phyloP scores from a whole-genome alignment of 208 protist genomes.

The Trichomonas gallinae region DNA sequence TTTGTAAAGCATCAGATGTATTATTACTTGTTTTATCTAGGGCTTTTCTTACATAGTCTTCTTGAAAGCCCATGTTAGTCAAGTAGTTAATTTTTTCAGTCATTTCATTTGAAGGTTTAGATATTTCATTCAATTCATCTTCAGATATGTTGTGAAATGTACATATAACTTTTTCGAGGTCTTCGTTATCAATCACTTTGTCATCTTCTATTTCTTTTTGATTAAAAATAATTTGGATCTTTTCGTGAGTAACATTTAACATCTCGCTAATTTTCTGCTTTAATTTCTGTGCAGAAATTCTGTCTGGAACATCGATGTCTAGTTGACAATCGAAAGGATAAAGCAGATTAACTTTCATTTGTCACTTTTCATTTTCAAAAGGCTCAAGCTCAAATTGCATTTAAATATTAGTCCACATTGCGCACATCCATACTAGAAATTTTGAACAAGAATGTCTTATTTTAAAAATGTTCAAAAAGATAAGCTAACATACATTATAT shows the following conservation, averaged over 20 bases:
- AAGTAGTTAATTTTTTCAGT: not conserved
- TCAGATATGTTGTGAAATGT: not conserved
- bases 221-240: not conserved
- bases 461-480: too few species aligned
- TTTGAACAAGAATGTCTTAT: too few species aligned
- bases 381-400: too few species aligned
- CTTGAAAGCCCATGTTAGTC: not conserved
- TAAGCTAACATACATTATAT: too few species aligned
- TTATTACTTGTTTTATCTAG: not conserved
- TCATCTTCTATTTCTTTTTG: not conserved
- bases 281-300: not conserved
- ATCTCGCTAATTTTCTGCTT: not conserved
- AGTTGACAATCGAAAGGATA: too few species aligned
- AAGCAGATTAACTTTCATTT: too few species aligned
- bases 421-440: too few species aligned
- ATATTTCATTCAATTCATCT: not conserved
- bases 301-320: too few species aligned
- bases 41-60: constrained; percentile 32
- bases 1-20: not conserved
- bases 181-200: not conserved
- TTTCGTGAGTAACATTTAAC: not conserved
- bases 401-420: too few species aligned
- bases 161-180: not conserved
- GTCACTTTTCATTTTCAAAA: too few species aligned
- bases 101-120: not conserved